A percentile compares a stretch with the other conserved stretches of the same genome.
Evolutionary conservation across 208 protist genomes (phyloP).

Genomic region (Perkinsela sp.): DNA sequence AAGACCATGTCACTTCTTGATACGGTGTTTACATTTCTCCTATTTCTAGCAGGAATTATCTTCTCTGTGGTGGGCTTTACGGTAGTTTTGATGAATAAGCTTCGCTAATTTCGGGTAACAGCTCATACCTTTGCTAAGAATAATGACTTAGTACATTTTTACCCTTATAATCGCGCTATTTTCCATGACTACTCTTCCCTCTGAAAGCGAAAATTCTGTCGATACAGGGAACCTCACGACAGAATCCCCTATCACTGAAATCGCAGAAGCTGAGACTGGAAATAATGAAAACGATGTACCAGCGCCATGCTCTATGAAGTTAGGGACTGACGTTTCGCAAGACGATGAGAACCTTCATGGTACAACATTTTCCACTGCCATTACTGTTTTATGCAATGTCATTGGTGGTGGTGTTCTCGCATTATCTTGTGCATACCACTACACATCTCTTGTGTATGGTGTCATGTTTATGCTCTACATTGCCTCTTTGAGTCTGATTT

Average conservation of each 20-base stretch:
- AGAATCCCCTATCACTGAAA: too few species aligned
- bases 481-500: neutral
- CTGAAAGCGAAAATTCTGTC: too few species aligned
- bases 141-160: too few species aligned
- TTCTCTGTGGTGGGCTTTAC: neutral
- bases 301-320: too few species aligned
- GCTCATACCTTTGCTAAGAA: too few species aligned
- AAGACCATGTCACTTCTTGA: neutral
- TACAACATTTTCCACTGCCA: slow-evolving; percentile 2
- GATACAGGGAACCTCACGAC: too few species aligned
- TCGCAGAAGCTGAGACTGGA: too few species aligned
- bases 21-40: neutral
- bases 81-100: neutral
- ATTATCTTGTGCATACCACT: slow-evolving; percentile 4
- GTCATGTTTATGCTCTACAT: slow-evolving; percentile 4
- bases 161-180: too few species aligned
- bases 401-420: slow-evolving; percentile 8
- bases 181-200: too few species aligned
- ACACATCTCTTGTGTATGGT: slow-evolving; percentile 6
- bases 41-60: neutral
- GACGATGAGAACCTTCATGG: neutral
- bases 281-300: too few species aligned
- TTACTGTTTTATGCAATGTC: slow-evolving; percentile 8
- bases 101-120: too few species aligned
- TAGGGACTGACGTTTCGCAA: too few species aligned